Base-by-base conservation (phyloP, 2,329 filamentous ascomycete genomes). In the Alternaria ventricosa region DNA sequence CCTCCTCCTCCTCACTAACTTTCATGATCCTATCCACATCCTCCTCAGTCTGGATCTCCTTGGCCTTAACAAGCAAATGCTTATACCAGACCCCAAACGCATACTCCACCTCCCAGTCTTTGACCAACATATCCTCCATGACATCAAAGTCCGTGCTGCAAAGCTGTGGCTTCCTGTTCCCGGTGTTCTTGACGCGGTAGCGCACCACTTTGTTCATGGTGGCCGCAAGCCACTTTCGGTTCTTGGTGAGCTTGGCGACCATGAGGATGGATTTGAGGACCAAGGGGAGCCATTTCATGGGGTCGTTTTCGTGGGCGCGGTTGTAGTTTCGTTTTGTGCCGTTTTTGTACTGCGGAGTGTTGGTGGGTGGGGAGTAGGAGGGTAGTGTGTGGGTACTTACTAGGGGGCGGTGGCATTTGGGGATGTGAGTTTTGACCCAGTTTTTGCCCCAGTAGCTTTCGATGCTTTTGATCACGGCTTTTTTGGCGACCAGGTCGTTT, bases 71-170 rank as follows among this genome's bases (percentile, higher is more conserved):
- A 4, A 77, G 61, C 2, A 77, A 57, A 61, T 78, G 72, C 65
- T 76, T 78, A 51, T 77, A 78, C n/a, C 74, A 67, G 11, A 76
- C 70, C 8, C 63, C 50, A 57, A 78, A 78, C 41, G 68, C 64
- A 30, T 68, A 68, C 0, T 54, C 25, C 2, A 77, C 61, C 3
- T 60, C 54, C 75, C 74, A 78, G 3, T 70, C 66, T 41, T 69
- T 69, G 13, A 70, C 61, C 9, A 78, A 51, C 64, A 78, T 71
- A 20, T 77, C 75, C 30, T 78, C 75, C n/a, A 78, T 73, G 23
- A 78, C 68, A 60, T 77, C 75, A 12, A 78, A 76, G 51, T 78
- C 75, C 0, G 76, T 75, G 1, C 70, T 76, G 4, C 74, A 74
- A 0, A 78, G 63, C 62, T 78, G 74, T 5, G 73, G 75, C 63